phyloP scores from a whole-genome alignment of 331 rosid genomes.

The Quercus tomentella region DNA sequence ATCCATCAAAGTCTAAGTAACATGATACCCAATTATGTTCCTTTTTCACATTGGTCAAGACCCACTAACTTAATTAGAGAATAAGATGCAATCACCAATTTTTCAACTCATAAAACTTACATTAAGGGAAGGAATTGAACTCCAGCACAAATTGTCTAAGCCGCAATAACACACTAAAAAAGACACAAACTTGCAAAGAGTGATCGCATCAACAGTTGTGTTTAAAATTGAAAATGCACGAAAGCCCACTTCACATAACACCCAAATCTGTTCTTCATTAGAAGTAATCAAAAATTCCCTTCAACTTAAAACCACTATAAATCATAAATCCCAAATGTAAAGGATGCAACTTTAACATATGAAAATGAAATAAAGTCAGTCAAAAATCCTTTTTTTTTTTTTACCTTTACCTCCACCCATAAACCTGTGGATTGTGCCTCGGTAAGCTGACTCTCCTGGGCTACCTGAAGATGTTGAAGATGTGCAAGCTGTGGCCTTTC shows the following conservation, averaged over 20 bases:
- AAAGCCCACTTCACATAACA: background rate
- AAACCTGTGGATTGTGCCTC: slow-evolving; percentile 18
- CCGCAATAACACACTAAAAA: background rate
- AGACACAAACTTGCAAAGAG: background rate
- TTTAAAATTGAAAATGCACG: background rate
- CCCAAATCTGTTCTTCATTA: background rate
- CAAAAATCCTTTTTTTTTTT: background rate
- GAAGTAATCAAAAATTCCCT: background rate
- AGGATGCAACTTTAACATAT: background rate
- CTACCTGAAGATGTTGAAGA: slow-evolving; percentile 16
- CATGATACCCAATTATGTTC: background rate
- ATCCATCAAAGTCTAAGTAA: background rate
- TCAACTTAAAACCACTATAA: background rate
- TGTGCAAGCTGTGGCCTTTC: slow-evolving; percentile 29
- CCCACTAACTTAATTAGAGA: background rate
- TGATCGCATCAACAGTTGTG: background rate
- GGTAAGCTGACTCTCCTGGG: slow-evolving; percentile 15
- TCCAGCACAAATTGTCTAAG: background rate
- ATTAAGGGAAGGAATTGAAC: background rate
- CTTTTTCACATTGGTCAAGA: background rate
- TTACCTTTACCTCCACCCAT: slow-evolving; percentile 37
- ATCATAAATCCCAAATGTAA: slow-evolving; percentile 8
- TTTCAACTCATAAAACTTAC: too few relatives aligned
- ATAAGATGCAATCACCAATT: too few relatives aligned
- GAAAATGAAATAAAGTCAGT: background rate